Evolutionary conservation across 1,284 basidiomycete species (phyloP).

Genomic region (Trametes pubescens): DNA sequence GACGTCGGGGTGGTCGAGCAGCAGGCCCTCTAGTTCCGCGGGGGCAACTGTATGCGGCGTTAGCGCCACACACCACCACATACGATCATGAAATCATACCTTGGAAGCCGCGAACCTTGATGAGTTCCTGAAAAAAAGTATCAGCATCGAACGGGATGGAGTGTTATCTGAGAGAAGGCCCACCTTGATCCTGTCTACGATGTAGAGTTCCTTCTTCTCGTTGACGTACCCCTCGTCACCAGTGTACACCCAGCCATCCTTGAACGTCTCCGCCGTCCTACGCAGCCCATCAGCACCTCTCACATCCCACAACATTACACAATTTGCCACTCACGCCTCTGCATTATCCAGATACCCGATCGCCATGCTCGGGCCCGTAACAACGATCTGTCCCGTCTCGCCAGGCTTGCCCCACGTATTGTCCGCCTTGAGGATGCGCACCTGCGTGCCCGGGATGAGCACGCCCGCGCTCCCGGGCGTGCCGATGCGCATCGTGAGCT

Average conservation of each 20-base stretch:
- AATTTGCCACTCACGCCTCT: conserved; percentile 45
- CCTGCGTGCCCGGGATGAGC: conserved; percentile 48
- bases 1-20: conserved; percentile 64
- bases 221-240: conserved; percentile 54
- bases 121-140: conserved; percentile 55
- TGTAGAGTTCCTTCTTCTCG: conserved; percentile 50
- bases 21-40: conserved; percentile 54
- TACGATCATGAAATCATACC: conserved; percentile 36
- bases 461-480: conserved; percentile 49
- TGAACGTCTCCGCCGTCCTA: conserved; percentile 53
- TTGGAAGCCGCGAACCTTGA: conserved; percentile 74
- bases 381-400: conserved; percentile 52
- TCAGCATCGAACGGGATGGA: not conserved
- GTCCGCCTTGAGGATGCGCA: conserved; percentile 50
- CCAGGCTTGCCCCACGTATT: conserved; percentile 48
- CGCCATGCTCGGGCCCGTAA: conserved; percentile 50
- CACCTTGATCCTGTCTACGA: conserved; percentile 56
- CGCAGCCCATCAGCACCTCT: not conserved
- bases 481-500: conserved; percentile 37
- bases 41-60: conserved; percentile 47
- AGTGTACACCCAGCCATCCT: conserved; percentile 55
- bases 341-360: conserved; percentile 51
- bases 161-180: not conserved
- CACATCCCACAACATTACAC: not conserved
- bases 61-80: not conserved